phyloP scores from a whole-genome alignment of 169 alveolate genomes.

The Theileria orientalis region DNA sequence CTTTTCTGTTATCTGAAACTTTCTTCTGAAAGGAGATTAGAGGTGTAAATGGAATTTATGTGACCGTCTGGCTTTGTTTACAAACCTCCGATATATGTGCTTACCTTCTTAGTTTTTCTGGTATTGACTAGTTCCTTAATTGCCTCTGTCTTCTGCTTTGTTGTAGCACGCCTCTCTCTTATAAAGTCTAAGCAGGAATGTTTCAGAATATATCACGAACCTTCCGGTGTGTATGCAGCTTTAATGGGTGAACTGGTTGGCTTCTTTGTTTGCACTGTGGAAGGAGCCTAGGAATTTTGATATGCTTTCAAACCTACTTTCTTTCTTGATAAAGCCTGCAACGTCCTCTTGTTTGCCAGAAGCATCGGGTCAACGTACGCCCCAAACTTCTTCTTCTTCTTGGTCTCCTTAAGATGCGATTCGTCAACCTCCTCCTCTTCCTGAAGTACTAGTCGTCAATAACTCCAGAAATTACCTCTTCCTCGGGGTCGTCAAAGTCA shows the following conservation, averaged over 20 bases:
- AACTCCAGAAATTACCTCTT: constrained; percentile 21
- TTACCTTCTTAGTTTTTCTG: constrained; percentile 13
- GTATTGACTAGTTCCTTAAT: constrained; percentile 25
- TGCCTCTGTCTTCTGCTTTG: constrained; percentile 59
- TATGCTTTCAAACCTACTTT: background rate
- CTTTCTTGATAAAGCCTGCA: constrained; percentile 21
- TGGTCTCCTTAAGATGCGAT: constrained; percentile 31
- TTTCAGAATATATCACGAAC: background rate
- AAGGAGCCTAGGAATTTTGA: background rate
- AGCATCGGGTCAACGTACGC: constrained; percentile 66
- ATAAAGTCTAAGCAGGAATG: constrained; percentile 1
- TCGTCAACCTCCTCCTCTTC: constrained; percentile 61
- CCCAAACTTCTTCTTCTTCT: constrained; percentile 33
- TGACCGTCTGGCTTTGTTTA: background rate
- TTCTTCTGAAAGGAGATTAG: constrained; percentile 1
- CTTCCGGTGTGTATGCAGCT: constrained; percentile 5
- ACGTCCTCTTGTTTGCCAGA: constrained; percentile 26
- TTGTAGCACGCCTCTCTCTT: constrained; percentile 49
- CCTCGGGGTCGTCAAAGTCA: constrained; percentile 79
- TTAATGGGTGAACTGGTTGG: background rate
- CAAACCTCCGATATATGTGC: background rate
- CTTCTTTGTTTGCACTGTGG: background rate
- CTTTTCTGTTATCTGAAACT: constrained; percentile 11
- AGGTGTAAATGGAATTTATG: background rate
- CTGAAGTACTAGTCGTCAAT: background rate